A percentile compares a stretch with the other conserved stretches of the same genome.
phyloP scores from a whole-genome alignment of 768 basidiomycete species.

The Termitomyces sp. region DNA sequence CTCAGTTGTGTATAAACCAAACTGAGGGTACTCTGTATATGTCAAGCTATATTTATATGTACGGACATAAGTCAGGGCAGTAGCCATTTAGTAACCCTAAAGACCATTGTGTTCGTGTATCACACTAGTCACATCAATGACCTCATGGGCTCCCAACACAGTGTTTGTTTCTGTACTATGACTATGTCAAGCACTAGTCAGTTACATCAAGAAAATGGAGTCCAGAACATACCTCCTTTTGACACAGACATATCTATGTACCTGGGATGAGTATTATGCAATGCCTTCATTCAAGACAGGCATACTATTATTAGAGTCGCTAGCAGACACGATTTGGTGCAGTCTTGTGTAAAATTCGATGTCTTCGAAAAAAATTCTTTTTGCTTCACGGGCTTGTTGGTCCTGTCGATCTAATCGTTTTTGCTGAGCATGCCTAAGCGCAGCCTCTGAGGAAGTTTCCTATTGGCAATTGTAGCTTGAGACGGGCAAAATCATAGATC shows the following conservation, averaged over 20 bases:
- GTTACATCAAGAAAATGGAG: not conserved
- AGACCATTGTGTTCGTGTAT: no score
- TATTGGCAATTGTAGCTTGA: not conserved
- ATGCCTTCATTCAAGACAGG: not conserved
- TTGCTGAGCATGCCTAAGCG: not conserved
- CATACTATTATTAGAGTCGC: not conserved
- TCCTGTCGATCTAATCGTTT: not conserved
- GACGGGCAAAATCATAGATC: not conserved
- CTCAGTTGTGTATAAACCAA: not conserved
- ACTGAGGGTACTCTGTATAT: no score
- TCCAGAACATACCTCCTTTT: not conserved
- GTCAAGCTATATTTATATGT: no score
- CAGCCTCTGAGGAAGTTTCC: not conserved
- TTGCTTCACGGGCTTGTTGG: not conserved
- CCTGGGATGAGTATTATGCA: not conserved
- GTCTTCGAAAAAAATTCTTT: not conserved
- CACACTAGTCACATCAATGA: no score
- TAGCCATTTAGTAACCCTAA: no score
- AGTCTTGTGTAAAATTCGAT: not conserved
- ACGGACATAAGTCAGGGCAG: no score
- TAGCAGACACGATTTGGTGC: not conserved
- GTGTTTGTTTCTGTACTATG: not conserved
- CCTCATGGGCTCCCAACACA: no score
- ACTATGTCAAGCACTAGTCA: not conserved
- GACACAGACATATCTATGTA: not conserved